Conservation (phyloP, 2,329 filamentous ascomycete genomes). For the Rosellinia necatrix region DNA sequence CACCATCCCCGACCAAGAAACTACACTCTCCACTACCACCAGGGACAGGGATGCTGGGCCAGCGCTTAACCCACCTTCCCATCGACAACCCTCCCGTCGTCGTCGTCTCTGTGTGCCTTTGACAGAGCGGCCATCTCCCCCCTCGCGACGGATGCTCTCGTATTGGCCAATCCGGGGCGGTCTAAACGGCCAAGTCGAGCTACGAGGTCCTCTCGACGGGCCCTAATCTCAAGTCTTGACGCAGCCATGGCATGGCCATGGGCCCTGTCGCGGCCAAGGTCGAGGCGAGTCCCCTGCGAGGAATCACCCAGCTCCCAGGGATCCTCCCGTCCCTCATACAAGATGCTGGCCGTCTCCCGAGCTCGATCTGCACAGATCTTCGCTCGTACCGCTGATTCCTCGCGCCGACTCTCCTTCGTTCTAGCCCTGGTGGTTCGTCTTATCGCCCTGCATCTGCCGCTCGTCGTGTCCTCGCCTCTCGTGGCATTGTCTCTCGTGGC, state of each 20-base stretch:
- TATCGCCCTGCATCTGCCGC: not conserved
- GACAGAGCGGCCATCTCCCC: too few relatives aligned
- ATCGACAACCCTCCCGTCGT: not conserved
- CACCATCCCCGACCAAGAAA: constrained; percentile 18
- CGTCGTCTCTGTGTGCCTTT: not conserved
- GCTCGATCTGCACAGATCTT: constrained; percentile 29
- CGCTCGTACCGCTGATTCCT: constrained; percentile 12
- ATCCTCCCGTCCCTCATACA: constrained; percentile 29
- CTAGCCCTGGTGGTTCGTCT: constrained; percentile 29
- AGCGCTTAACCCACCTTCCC: constrained; percentile 32
- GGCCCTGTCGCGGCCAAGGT: constrained; percentile 16
- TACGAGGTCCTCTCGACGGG: constrained; percentile 34
- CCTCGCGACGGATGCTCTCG: constrained; percentile 25
- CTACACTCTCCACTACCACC: too few relatives aligned
- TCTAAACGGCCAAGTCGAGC: constrained; percentile 15
- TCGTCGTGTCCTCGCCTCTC: not conserved
- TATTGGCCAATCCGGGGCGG: constrained; percentile 28
- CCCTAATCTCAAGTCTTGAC: constrained; percentile 33
- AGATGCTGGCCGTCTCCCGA: constrained; percentile 29
- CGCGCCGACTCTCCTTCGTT: constrained; percentile 18
- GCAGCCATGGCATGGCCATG: not conserved
- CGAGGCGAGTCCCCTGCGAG: not conserved
- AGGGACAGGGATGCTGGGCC: constrained; percentile 13
- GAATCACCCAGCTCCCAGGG: constrained; percentile 11
- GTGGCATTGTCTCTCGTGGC: constrained; percentile 25